Percentiles rank a stretch among this genome's conserved stretches.
Conservation (phyloP, 2,329 filamentous ascomycete genomes). For the Curvularia sp. region DNA sequence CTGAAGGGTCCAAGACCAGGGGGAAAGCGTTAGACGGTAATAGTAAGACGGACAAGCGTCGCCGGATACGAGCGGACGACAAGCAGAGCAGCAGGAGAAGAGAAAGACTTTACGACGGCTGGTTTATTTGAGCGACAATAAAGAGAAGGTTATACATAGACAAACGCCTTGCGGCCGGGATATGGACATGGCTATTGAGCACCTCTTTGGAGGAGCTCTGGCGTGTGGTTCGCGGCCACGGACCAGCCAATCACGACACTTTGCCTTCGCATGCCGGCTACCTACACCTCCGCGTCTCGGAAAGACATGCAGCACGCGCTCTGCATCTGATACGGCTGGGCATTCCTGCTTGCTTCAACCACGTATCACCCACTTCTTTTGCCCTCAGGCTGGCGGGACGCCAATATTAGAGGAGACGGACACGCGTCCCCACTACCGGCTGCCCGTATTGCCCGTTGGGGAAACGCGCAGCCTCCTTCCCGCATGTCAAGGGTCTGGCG, state of each 20-base stretch:
- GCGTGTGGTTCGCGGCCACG: conserved; percentile 16
- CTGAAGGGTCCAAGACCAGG: conserved; percentile 32
- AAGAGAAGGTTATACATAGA: neutral
- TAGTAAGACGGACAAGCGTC: neutral
- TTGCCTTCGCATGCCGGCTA: conserved; percentile 18
- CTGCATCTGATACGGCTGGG: conserved; percentile 34
- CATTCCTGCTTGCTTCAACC: conserved; percentile 35
- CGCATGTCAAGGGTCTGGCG: conserved; percentile 4
- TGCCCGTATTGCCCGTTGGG: conserved; percentile 15
- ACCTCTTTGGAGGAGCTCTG: conserved; percentile 17
- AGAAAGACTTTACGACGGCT: neutral
- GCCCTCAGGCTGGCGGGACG: conserved; percentile 21
- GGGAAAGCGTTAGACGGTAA: neutral
- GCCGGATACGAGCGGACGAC: neutral
- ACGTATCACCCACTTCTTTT: conserved; percentile 34
- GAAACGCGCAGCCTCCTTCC: conserved; percentile 8
- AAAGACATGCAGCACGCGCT: conserved; percentile 18
- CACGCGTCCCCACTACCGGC: conserved; percentile 20
- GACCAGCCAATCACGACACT: conserved; percentile 30
- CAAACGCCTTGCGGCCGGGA: neutral
- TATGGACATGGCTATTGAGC: conserved; percentile 15
- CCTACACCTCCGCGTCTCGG: conserved; percentile 36
- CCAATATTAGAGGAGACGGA: conserved; percentile 15
- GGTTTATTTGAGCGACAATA: neutral
- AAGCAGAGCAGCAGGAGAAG: conserved; percentile 3